Percentiles rank a stretch among this genome's conserved stretches.
Conservation (phyloP, 441 rosid species). For the Euphorbia celastroides region DNA sequence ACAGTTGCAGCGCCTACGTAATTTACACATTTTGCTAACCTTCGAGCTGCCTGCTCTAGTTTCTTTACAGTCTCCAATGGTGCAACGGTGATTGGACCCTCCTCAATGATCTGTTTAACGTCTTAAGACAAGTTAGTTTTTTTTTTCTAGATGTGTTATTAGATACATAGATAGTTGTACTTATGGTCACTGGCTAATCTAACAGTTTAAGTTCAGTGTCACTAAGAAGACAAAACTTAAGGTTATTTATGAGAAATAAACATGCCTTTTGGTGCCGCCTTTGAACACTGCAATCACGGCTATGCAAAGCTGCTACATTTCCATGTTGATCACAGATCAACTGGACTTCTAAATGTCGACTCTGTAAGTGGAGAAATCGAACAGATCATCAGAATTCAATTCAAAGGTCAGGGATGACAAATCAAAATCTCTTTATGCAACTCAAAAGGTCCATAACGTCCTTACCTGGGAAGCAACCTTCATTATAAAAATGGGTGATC, state of each 20-base stretch:
- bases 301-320: conserved; percentile 98
- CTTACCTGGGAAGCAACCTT: too few species aligned
- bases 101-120: conserved; percentile 83
- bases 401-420: conserved; percentile 9
- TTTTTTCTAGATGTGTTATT: background rate
- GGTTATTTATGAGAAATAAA: conserved; percentile 19
- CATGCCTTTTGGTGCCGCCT: conserved; percentile 98
- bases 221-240: conserved; percentile 4
- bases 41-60: conserved; percentile 97
- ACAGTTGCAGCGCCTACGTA: conserved; percentile 99
- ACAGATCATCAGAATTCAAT: conserved; percentile 20
- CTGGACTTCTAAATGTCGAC: conserved; percentile 99
- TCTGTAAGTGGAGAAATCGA: conserved; percentile 39
- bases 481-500: too few species aligned
- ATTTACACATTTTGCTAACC: conserved; percentile 91
- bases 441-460: conserved; percentile 16
- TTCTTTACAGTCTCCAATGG: conserved; percentile 71
- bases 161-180: background rate
- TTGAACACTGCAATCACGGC: conserved; percentile 99
- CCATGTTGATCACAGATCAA: conserved; percentile 94
- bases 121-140: conserved; percentile 16
- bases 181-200: too few species aligned
- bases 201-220: background rate
- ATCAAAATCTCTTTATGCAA: conserved; percentile 18
- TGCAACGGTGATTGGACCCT: conserved; percentile 99